Evolutionary conservation across 2,329 filamentous ascomycete species (phyloP).

Genomic region (Fusarium citri): DNA sequence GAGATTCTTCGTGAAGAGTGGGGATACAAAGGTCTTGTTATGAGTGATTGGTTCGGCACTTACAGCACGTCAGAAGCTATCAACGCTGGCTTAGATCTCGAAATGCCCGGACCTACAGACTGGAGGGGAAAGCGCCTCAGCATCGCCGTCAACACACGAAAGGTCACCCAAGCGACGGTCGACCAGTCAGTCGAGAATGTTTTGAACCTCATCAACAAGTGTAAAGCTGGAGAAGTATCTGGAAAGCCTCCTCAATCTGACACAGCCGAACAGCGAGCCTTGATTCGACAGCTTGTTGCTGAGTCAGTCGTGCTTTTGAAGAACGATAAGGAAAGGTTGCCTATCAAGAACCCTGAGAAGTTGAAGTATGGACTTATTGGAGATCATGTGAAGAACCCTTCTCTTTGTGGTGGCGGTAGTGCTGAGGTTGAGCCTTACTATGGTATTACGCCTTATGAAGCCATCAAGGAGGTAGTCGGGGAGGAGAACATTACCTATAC

Average conservation of each 20-base stretch:
- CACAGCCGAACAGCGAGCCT: slow-evolving; percentile 22
- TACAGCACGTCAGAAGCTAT: slow-evolving; percentile 48
- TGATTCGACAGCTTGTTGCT: slow-evolving; percentile 27
- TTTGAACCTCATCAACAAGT: slow-evolving; percentile 31
- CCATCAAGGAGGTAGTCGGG: slow-evolving; percentile 43
- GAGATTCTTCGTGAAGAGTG: slow-evolving; percentile 49
- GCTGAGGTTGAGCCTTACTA: slow-evolving; percentile 52
- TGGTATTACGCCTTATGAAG: slow-evolving; percentile 49
- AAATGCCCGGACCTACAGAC: slow-evolving; percentile 51
- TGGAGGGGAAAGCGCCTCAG: slow-evolving; percentile 42
- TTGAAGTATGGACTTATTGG: slow-evolving; percentile 53
- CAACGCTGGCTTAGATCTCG: slow-evolving; percentile 46
- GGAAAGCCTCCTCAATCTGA: slow-evolving; percentile 12
- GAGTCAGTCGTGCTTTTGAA: slow-evolving; percentile 31
- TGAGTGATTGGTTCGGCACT: slow-evolving; percentile 53
- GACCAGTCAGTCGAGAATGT: slow-evolving; percentile 45
- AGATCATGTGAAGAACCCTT: slow-evolving; percentile 54
- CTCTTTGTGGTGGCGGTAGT: slow-evolving; percentile 51
- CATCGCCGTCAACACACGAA: slow-evolving; percentile 43
- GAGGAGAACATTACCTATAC: slow-evolving; percentile 34
- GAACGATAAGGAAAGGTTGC: slow-evolving; percentile 6
- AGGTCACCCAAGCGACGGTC: slow-evolving; percentile 36
- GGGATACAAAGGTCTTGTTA: slow-evolving; percentile 35
- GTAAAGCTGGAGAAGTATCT: not conserved
- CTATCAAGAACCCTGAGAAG: slow-evolving; percentile 28